phyloP scores from a whole-genome alignment of 768 basidiomycete species.

The Udeniomyces megalosporus region DNA sequence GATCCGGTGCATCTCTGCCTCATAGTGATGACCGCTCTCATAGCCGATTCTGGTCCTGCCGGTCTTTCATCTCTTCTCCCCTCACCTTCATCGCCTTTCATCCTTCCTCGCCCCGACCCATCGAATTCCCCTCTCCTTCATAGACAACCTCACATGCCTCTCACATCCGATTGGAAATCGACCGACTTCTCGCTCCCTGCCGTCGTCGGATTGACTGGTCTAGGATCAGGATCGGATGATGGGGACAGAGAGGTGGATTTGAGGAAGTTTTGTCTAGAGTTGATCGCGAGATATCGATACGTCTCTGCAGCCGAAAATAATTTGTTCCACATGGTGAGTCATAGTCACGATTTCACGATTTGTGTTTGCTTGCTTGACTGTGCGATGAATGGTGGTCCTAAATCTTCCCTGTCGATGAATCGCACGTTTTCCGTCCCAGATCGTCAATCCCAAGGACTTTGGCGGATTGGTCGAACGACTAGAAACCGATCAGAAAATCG shows the following conservation, averaged over 20 bases:
- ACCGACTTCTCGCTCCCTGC: background rate
- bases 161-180: background rate
- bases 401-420: background rate
- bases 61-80: constrained; percentile 15
- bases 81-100: background rate
- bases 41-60: background rate
- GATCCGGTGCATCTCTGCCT: no score
- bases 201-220: background rate
- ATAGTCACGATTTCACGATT: background rate
- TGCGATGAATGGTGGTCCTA: background rate
- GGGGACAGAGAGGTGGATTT: background rate
- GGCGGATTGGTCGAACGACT: background rate
- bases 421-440: background rate
- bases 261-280: background rate
- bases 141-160: constrained; percentile 8
- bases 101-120: background rate
- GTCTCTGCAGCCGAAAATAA: background rate
- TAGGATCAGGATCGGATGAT: background rate
- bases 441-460: background rate
- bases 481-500: no score
- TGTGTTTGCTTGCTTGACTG: background rate
- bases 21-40: constrained; percentile 6
- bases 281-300: constrained; percentile 4
- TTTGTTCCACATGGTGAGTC: no score
- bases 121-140: background rate